Evolutionary conservation across 441 rosid genomes (phyloP), one percentile per base, ranked within the genome.

Genomic region (Bocquillonia castaneifolia): DNA sequence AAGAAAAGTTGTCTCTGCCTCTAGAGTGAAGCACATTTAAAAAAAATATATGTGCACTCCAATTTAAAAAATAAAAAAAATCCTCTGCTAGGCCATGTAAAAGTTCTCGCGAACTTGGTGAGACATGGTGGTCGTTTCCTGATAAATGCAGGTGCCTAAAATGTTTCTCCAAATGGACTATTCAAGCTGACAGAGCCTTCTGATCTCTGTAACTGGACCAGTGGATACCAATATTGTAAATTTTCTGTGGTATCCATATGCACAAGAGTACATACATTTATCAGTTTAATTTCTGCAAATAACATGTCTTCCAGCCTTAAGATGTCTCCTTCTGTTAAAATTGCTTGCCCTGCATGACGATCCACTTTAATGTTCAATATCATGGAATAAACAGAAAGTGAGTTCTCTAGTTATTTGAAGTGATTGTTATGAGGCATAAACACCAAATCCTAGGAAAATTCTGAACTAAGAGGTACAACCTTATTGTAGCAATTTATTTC

Each of bases 321-420:
- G 71, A 60, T 58, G 68, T 69, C 76, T 77, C 62, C 86, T 85
- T 56, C 83, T 82, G 73, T 69, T 77, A 52, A 71, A 61, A 76
- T 79, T 77, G 75, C 76, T 77, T 13, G 81, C 85, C 90, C 90
- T 82, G 74, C 66, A 73, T 23, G 36, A 59, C 29, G 55, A 34
- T 56, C 15, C 47, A 20, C 31, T 63, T 54, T 40, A 60, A 44
- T 63, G 62, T 55, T 63, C 29, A 17, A 18, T 36, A 48, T 57
- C 18, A 1, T 1, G 20, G 18, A 63, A 39, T 25, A 1, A 42
- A 63, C 40, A 45, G 28, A 47, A 31, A 17, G 20, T n/a, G 23
- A 32, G 39, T 7, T 31, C 10, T 32, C 14, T 55, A 32, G 61
- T 3, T 29, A 9, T 52, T 52, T 52, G 12, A 25, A 52, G 56